Evolutionary conservation across 1,284 basidiomycete genomes (phyloP), one percentile per base, ranked within the genome.

Genomic region (Heliocybe sulcata): DNA sequence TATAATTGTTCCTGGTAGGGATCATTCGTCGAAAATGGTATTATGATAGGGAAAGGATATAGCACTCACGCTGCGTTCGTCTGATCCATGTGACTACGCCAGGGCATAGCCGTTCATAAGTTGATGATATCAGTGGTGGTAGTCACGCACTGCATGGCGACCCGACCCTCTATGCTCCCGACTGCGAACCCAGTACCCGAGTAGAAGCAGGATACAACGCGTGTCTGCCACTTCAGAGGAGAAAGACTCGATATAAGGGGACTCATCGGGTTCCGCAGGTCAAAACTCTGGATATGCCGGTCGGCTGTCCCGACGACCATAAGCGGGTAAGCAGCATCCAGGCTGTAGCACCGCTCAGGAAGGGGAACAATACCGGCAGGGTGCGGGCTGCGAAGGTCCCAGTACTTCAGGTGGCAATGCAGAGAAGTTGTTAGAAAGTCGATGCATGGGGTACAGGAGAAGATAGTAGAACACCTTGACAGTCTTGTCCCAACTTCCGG

Each of bases 241-340:
- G 92, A 94, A 29, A 77, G 74, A 63, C 92, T 82, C 11, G 80
- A 84, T 89, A 90, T 91, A 74, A 83, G 90, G 1, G 85, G 69
- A 0, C 82, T 77, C 22, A 80, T 85, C 0, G 94, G 93, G 67
- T 89, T 92, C 54, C 81, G 81, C 59, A 97, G 78, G 67, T 97
- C 90, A 75, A 85, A 91, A 54, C 97, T 87, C 66, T 92, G 85
- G 55, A 98, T 85, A 67, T 94, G 86, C 29, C 92, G 82, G 61
- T 94, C 93, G 12, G 95, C 96, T 6, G 92, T 96, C 19, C 90
- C 96, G 31, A 94, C 90, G 29, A 97, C 94, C 73, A 96, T 81
- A n/a, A 94, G 77, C 0, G 90, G 91, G 65, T 87, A 91, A 55
- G 82, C 80, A 11, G 89, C 83, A 64, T 96, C 92, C 76, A 93